Evolutionary conservation across 2,329 filamentous ascomycete species (phyloP).

Genomic region (Cordyceps cateniannulata): DNA sequence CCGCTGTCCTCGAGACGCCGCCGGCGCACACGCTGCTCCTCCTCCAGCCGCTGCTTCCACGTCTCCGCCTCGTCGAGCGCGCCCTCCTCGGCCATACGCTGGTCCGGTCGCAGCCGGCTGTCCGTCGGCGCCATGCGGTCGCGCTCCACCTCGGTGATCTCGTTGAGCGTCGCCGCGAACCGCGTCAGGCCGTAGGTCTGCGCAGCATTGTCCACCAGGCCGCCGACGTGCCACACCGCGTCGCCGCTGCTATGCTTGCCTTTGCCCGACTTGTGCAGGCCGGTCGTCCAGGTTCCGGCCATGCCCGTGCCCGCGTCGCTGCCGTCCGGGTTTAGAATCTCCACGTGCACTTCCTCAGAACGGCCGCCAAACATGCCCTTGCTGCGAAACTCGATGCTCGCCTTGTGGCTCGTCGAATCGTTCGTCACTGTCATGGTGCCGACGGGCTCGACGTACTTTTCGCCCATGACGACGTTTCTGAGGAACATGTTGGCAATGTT

Average conservation of each 20-base stretch:
- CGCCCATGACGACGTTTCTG: constrained; percentile 92
- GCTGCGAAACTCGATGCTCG: constrained; percentile 82
- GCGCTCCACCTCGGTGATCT: constrained; percentile 75
- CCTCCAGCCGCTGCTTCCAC: constrained; percentile 77
- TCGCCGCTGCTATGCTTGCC: constrained; percentile 49
- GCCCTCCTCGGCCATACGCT: constrained; percentile 75
- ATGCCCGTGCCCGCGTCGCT: constrained; percentile 60
- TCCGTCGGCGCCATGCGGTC: constrained; percentile 74
- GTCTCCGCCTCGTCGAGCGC: constrained; percentile 77
- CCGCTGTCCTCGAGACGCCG: constrained; percentile 69
- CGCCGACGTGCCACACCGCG: constrained; percentile 72
- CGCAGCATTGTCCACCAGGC: constrained; percentile 69
- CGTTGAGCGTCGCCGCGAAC: constrained; percentile 82
- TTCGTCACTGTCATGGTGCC: constrained; percentile 82
- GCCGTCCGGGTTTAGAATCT: constrained; percentile 63
- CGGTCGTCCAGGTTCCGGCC: constrained; percentile 76
- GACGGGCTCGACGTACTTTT: constrained; percentile 96
- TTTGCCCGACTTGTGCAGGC: constrained; percentile 59
- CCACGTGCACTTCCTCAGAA: constrained; percentile 79
- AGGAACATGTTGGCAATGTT: constrained; percentile 82
- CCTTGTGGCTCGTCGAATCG: constrained; percentile 77
- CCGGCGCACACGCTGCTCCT: constrained; percentile 71
- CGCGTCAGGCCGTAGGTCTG: constrained; percentile 82
- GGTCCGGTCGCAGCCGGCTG: constrained; percentile 76
- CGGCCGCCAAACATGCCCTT: constrained; percentile 97